phyloP scores from a whole-genome alignment of 2,329 filamentous ascomycete genomes.

The Leptographium lundbergii region DNA sequence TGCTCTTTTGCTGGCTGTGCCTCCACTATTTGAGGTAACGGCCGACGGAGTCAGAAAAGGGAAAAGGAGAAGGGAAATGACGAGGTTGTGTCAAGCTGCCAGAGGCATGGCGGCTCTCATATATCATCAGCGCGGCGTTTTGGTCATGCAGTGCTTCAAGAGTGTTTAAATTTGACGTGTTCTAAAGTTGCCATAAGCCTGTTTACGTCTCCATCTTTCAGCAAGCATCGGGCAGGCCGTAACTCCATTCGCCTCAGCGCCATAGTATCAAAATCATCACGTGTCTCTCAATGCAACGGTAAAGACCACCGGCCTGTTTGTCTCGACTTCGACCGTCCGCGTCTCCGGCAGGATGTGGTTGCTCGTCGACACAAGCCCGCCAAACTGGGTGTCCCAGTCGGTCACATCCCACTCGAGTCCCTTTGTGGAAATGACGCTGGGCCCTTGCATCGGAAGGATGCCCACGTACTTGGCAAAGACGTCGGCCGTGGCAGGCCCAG shows the following conservation, averaged over 20 bases:
- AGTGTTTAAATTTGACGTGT: neutral
- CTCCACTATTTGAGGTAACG: conserved; percentile 66
- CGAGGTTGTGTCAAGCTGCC: neutral
- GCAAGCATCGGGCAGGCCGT: no score
- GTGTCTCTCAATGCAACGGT: conserved; percentile 49
- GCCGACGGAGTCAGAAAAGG: neutral
- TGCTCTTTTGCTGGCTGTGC: conserved; percentile 84
- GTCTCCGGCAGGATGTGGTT: conserved; percentile 56
- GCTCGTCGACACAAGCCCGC: conserved; percentile 64
- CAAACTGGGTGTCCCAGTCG: conserved; percentile 68
- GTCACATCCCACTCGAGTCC: conserved; percentile 87
- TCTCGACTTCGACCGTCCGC: conserved; percentile 48
- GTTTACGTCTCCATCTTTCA: neutral
- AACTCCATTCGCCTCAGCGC: neutral
- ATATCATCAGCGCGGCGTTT: conserved; percentile 10
- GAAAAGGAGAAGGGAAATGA: neutral
- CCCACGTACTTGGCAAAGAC: conserved; percentile 70
- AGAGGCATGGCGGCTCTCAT: neutral
- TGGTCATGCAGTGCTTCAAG: neutral
- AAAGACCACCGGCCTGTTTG: conserved; percentile 55
- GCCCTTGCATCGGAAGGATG: conserved; percentile 72
- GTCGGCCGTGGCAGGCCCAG: conserved; percentile 57
- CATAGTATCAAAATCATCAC: conserved; percentile 19
- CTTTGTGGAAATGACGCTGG: conserved; percentile 61
- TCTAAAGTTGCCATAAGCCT: neutral